A percentile compares a stretch with the other conserved stretches of the same genome.
These are phyloP conservation scores for Arachnopeziza araneosa DNA, from an alignment of 2,329 filamentous ascomycete species.

Conservation along the genomic window DNA sequence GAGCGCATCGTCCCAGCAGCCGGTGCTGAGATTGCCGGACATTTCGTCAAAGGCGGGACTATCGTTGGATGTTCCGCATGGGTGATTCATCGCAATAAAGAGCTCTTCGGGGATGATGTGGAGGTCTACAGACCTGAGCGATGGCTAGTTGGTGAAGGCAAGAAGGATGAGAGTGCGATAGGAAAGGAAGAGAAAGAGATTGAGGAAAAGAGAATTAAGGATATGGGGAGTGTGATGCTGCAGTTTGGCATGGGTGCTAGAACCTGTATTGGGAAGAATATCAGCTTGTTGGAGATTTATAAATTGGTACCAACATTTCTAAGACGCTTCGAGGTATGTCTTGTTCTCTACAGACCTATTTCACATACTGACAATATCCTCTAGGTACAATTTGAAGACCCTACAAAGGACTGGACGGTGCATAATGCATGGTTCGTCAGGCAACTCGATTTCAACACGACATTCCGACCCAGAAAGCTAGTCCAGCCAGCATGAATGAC, in stretches of 20 bases:
- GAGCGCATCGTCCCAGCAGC: slow-evolving; percentile 65
- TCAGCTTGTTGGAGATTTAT: slow-evolving; percentile 57
- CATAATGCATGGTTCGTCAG: slow-evolving; percentile 61
- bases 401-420: slow-evolving; percentile 50
- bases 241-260: slow-evolving; percentile 68
- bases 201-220: slow-evolving; percentile 50
- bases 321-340: slow-evolving; percentile 55
- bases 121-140: slow-evolving; percentile 64
- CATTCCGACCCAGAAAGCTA: slow-evolving; percentile 21
- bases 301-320: slow-evolving; percentile 57
- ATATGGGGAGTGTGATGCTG: slow-evolving; percentile 66
- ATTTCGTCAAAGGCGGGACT: slow-evolving; percentile 61
- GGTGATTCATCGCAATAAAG: slow-evolving; percentile 63
- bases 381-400: slow-evolving; percentile 50
- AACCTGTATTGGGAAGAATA: slow-evolving; percentile 67
- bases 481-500: slow-evolving; percentile 11
- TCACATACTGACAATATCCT: background rate
- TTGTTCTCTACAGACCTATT: background rate
- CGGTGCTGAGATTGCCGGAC: slow-evolving; percentile 58
- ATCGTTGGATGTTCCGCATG: slow-evolving; percentile 71
- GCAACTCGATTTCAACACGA: slow-evolving; percentile 46
- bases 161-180: slow-evolving; percentile 33
- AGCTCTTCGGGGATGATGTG: slow-evolving; percentile 63
- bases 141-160: slow-evolving; percentile 41
- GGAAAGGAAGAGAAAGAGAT: slow-evolving; percentile 18